Evolutionary conservation across 306 rosid genomes (phyloP), one percentile per base, ranked within the genome.

Genomic region (Coriaria nepalensis): DNA sequence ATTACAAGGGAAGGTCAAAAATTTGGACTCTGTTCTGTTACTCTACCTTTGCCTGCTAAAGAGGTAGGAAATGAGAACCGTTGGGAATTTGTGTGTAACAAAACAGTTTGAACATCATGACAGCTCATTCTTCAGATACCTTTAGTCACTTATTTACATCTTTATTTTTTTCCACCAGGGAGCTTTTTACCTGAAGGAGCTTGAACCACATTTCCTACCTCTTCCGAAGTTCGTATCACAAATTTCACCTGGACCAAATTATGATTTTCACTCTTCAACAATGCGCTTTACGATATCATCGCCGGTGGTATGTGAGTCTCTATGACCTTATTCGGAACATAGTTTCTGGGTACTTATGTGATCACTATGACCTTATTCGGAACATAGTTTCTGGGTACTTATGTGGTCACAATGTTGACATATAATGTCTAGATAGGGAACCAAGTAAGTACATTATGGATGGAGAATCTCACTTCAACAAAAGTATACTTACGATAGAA

Each of bases 231-330:
- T 68, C 55, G 94, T 79, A 69, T 74, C 81, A 7, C 93, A 84
- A 66, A 84, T 81, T 73, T 81, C 84, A 45, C 77, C 95, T 35
- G 97, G 95, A 68, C 78, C 94, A 43, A 90, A 84, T 73, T 78
- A 84, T 69, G 97, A 90, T 60, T 81, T 62, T 58, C 62, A 71
- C 72, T 90, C 97, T 33, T 56, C 87, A 37, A 68, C 66, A 64
- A 71, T 71, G 94, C 79, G 97, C 46, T 84, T 84, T 57, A 79
- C 77, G 51, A 67, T 84, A 64, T 84, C 95, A 42, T 90, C 95
- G 6, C 87, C 94, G 15, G 93, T 92, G 94, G 95, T 92, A 77
- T 40, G 83, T 76, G 49, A 43, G 47, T 52, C 20, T 10, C 60
- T 37, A 29, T 67, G 12, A 42, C 4, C 47, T 42, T 10, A 8